A percentile compares a stretch with the other conserved stretches of the same genome.
phyloP scores from a whole-genome alignment of 805 yeast species.

The Yamadazyma paraphyllophila region DNA sequence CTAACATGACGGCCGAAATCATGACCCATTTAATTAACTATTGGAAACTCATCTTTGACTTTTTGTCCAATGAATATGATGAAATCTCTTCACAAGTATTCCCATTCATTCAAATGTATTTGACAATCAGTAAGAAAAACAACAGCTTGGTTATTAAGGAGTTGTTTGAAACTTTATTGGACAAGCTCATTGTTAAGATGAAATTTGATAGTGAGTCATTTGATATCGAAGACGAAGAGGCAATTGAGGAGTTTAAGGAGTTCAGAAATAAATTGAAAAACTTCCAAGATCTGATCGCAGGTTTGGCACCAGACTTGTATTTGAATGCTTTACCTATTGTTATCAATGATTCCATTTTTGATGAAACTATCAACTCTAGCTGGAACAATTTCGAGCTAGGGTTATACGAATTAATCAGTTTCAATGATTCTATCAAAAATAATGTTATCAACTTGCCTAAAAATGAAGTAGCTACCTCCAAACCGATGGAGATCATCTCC shows the following conservation, averaged over 20 bases:
- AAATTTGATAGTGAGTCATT: conserved; percentile 64
- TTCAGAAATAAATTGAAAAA: conserved; percentile 69
- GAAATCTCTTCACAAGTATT: conserved; percentile 83
- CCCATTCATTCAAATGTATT: conserved; percentile 72
- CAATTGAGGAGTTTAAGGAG: conserved; percentile 75
- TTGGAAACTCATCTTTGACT: conserved; percentile 70
- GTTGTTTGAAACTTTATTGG: conserved; percentile 60
- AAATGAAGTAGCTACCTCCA: conserved; percentile 59
- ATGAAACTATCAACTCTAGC: conserved; percentile 5
- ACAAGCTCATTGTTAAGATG: conserved; percentile 73
- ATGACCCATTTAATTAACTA: conserved; percentile 48
- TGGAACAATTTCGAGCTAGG: conserved; percentile 91
- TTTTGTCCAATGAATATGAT: conserved; percentile 80
- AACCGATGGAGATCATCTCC: conserved; percentile 61
- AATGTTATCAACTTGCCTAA: conserved; percentile 72
- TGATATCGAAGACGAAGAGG: conserved; percentile 65
- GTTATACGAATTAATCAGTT: conserved; percentile 72
- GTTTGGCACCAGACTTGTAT: conserved; percentile 57
- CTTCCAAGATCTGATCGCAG: conserved; percentile 79
- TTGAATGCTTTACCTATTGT: conserved; percentile 59
- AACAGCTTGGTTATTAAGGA: conserved; percentile 37
- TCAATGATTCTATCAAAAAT: conserved; percentile 76
- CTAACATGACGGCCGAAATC: conserved; percentile 36
- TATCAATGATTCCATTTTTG: conserved; percentile 49
- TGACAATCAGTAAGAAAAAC: conserved; percentile 65